Base-by-base conservation (phyloP, 192 early-diverging fungal genomes). In the Obelidium mucronatum region DNA sequence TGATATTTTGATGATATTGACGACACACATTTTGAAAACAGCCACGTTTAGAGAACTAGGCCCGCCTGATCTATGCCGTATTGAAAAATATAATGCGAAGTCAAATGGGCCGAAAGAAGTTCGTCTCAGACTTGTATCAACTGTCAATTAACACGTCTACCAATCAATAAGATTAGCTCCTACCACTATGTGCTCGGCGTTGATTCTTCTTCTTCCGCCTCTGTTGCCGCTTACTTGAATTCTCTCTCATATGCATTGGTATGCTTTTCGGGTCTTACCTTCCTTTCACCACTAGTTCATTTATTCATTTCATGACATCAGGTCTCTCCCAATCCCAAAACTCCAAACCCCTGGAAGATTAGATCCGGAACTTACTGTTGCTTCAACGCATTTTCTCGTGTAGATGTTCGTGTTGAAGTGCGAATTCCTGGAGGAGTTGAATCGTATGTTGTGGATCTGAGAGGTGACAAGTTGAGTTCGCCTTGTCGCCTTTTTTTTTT, bases 361-460 rank as follows among this genome's bases (percentile, higher is more conserved):
- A 80, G 79, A 13, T 89, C 88, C 28, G 92, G 91, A 28, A 93
- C 91, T 0, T 93, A 93, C 83, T 96, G 97, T 84, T 94, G 95
- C 80, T 99, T 94, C 85, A 98, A 99, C 82, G 95, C 95, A 2
- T 99, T 99, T 75, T 96, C 97, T 4, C 89, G 95, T 26, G 92
- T 98, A 6, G 98, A 99, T 84, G 90, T 99, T 48, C 90, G 98
- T 40, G 98, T 99, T n/a, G 95, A 97, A 82, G 96, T 99, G 36
- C 92, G 94, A 68, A 98, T 98, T 78, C 98, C 98, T 13, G 98
- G 98, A 65, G 96, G 98, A 51, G 98, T 99, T 3, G 97, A 98
- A 63, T 90, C 91, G 61, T 97, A 97, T 66, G 87, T 90, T 15
- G 92, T 99, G 4, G 96, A 96, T 65, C 79, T 93, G 40, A 86